Base-by-base conservation (phyloP, 768 basidiomycete genomes). In the Tulasnella sp. region DNA sequence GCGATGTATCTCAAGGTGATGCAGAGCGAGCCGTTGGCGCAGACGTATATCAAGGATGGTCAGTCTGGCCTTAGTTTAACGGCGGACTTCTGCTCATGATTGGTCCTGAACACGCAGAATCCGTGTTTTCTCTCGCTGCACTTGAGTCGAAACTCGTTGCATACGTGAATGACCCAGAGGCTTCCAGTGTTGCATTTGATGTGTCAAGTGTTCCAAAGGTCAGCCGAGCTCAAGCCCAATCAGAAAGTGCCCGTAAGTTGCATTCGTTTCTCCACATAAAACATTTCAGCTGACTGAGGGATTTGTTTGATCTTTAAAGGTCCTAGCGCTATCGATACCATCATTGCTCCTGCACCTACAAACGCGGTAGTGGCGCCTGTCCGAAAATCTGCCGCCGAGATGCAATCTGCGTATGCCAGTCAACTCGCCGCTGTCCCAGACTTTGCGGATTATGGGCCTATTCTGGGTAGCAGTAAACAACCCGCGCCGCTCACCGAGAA, bases 11-110 rank as follows among this genome's bases (percentile, higher is more conserved):
- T 98, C 63, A 86, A 81, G 71, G 80, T 87, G 3, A 82, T 95
- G 68, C 80, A 83, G 65, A 88, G 87, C 68, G 80, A 86, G 64
- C 72, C 79, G 9, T 76, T 99, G 59, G 90, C 89, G 9, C 84
- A 89, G 67, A 78, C 80, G 17, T 97, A 93, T 69, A 82, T 98
- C 64, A 92, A 87, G 74, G 92, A 96, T 74, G 95, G 95, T 93
- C 63, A 48, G 78, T 63, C 10, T 7, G 13, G 9, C 4, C 34
- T 43, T 44, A 4, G 42, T 24, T 21, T 24, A 21, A 38, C 17
- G 7, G 26, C 23, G 3, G 42, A 32, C 19, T 42, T 43, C 15
- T 42, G 26, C 51, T 7, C 34, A 38, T n/a, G n/a, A n/a, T n/a
- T n/a, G n/a, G n/a, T n/a, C n/a, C n/a, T n/a, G n/a, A n/a, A n/a